A percentile compares a stretch with the other conserved stretches of the same genome.
These are phyloP conservation scores for Xerophyta viscosa DNA, from an alignment of 106 monocot species.

Conservation along the genomic window DNA sequence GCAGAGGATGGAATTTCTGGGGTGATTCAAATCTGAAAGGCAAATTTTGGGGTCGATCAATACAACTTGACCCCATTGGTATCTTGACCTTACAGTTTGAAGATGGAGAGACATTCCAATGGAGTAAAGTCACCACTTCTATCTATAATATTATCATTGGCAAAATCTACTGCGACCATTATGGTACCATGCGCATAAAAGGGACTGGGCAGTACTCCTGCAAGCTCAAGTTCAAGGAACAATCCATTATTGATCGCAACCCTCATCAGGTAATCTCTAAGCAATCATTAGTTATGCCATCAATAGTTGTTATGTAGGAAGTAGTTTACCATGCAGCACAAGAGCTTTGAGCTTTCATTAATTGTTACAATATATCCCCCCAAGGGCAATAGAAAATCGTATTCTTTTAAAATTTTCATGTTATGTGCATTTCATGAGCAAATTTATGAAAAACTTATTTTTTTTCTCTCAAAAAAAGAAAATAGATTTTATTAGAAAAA, in stretches of 20 bases:
- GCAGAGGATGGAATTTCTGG: constrained; percentile 94
- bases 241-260: constrained; percentile 89
- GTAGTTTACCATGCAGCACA: too few species aligned
- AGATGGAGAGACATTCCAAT: constrained; percentile 88
- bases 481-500: too few species aligned
- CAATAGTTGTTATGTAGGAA: too few species aligned
- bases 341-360: too few species aligned
- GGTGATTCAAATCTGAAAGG: constrained; percentile 93
- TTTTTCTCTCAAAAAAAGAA: too few species aligned
- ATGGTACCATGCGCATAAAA: constrained; percentile 90
- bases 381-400: too few species aligned
- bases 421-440: too few species aligned
- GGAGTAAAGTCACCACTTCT: constrained; percentile 95
- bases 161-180: constrained; percentile 95
- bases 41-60: constrained; percentile 93
- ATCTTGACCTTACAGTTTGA: constrained; percentile 83
- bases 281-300: too few species aligned
- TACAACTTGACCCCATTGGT: constrained; percentile 93
- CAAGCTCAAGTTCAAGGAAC: constrained; percentile 94
- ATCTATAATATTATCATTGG: constrained; percentile 95
- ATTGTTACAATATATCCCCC: too few species aligned
- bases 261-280: constrained; percentile 88
- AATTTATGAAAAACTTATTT: too few species aligned
- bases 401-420: too few species aligned
- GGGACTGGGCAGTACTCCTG: constrained; percentile 87